Base-by-base conservation (phyloP, 805 yeast species). In the Wickerhamiella slavikovae region DNA sequence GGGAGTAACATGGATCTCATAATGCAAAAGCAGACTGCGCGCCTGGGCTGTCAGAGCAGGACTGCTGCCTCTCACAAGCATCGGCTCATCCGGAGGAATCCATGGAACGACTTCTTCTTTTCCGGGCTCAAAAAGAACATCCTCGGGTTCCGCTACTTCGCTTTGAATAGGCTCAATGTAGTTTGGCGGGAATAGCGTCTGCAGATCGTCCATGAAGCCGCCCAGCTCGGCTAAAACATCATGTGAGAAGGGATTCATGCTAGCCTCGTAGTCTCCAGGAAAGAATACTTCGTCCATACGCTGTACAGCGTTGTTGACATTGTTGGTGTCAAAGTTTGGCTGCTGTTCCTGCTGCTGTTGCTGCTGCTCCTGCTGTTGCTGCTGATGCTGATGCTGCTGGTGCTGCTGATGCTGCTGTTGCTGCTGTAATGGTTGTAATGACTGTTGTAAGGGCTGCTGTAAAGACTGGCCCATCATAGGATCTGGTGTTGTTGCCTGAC, bases 1-100 rank as follows among this genome's bases (percentile, higher is more conserved):
- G 45, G 77, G 89, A 0, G 85, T 85, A 1, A 80, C 89, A 38
- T 71, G 68, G 12, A 72, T 66, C 12, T 67, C 61, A 47, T 78
- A 80, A 44, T 80, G 69, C 36, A 71, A 70, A 28, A 80, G 53
- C 24, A 80, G 52, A 44, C 71, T 76, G 26, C 89, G 51, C 0
- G 91, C 67, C 40, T 77, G 56, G 1, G 91, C 35, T 15, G 27
- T 8, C 4, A 36, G 21, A 3, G 29, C 12, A 8, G 29, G 22
- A 11, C 30, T 27, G 26, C 22, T 24, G 17, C 34, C 34, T 5
- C 27, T 5, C 10, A 12, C 11, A 14, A 25, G 12, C 11, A 14
- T 7, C 6, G 19, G 13, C 8, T 28, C 35, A 5, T 22, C 25
- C 13, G 6, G 24, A 3, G 35, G 35, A 4, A 29, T 10, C 12